phyloP scores from a whole-genome alignment of 176 grass and related monocot genomes.

The Hordeum marinum region DNA sequence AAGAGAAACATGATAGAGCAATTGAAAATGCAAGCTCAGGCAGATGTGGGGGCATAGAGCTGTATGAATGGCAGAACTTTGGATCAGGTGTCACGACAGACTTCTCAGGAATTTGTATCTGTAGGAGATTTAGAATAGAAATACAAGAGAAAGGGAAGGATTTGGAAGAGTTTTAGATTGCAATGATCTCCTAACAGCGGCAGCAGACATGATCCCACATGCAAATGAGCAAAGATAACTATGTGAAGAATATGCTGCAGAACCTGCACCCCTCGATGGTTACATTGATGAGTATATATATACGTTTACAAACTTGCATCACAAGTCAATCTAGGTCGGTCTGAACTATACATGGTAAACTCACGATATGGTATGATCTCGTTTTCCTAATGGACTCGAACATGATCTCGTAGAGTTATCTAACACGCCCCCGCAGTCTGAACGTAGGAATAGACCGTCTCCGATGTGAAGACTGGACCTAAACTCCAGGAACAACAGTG shows the following conservation, averaged over 20 bases:
- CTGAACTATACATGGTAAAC: too few relatives aligned
- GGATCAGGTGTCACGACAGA: not conserved
- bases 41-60: not conserved
- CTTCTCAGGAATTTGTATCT: not conserved
- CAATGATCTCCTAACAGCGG: not conserved
- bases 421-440: too few relatives aligned
- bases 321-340: too few relatives aligned
- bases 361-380: too few relatives aligned
- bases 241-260: not conserved
- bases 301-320: too few relatives aligned
- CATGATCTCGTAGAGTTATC: too few relatives aligned
- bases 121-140: not conserved
- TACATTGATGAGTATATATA: too few relatives aligned
- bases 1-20: not conserved
- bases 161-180: not conserved
- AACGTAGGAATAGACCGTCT: too few relatives aligned
- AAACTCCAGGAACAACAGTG: too few relatives aligned
- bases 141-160: not conserved
- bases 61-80: not conserved
- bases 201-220: not conserved
- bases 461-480: too few relatives aligned
- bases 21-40: conserved; percentile 8
- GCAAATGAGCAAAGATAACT: not conserved
- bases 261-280: too few relatives aligned
- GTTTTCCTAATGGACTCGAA: too few relatives aligned